A percentile compares a stretch with the other conserved stretches of the same genome.
phyloP scores from a whole-genome alignment of 208 protist genomes.

The Acanthamoeba castellanii region DNA sequence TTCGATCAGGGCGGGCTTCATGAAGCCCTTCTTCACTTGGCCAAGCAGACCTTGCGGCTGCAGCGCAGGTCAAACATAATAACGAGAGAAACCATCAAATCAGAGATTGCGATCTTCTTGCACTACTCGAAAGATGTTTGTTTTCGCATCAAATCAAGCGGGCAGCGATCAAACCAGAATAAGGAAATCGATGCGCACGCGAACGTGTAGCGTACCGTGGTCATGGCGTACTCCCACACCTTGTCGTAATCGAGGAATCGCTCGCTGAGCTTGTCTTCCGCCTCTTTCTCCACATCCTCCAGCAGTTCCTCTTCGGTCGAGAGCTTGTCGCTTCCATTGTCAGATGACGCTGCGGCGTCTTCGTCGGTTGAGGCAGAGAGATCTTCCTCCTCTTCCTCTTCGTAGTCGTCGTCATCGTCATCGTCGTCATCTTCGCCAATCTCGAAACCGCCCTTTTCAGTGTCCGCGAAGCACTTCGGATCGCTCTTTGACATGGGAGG shows the following conservation, averaged over 20 bases:
- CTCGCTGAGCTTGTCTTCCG: slow-evolving; percentile 16
- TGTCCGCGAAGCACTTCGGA: slow-evolving; percentile 19
- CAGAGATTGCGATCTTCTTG: too few species aligned
- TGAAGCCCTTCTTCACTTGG: slow-evolving; percentile 42
- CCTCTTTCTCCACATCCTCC: slow-evolving; percentile 35
- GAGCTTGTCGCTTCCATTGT: background rate
- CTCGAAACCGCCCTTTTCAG: background rate
- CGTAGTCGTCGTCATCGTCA: background rate
- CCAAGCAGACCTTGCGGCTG: slow-evolving; percentile 20
- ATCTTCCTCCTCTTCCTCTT: background rate
- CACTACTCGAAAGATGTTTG: background rate
- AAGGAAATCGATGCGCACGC: background rate
- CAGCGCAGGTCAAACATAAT: background rate
- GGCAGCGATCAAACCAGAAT: background rate
- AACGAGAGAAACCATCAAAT: background rate
- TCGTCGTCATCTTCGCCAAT: background rate
- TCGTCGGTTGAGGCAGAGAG: background rate
- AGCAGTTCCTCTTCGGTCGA: background rate
- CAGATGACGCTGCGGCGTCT: background rate
- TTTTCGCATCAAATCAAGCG: too few species aligned
- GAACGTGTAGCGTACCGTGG: background rate
- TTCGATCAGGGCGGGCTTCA: slow-evolving; percentile 31
- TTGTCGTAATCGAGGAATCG: slow-evolving; percentile 39
- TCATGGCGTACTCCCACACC: slow-evolving; percentile 25
- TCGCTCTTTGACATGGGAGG: slow-evolving; percentile 2